Percentiles rank a stretch among this genome's conserved stretches.
These are phyloP conservation scores for Solanum ossicruentum DNA, from an alignment of 257 asterid genomes.

Conservation along the genomic window DNA sequence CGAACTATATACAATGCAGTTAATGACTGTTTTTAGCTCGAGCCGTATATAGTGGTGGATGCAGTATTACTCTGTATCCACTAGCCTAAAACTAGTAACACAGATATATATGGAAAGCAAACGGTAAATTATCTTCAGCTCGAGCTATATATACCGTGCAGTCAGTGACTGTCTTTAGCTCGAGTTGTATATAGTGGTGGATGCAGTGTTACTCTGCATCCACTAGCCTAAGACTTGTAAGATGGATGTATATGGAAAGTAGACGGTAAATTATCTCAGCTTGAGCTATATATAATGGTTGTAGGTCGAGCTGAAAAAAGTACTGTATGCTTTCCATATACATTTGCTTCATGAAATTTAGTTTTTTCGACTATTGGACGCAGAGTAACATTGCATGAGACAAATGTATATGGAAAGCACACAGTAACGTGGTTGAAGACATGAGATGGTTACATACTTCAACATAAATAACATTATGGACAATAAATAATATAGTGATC, in stretches of 20 bases:
- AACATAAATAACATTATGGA: not conserved
- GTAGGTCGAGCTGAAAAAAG: too few relatives aligned
- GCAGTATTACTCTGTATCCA: not conserved
- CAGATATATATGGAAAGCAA: not conserved
- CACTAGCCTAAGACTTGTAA: not conserved
- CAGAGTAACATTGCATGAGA: too few relatives aligned
- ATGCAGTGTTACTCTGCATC: not conserved
- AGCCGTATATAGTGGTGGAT: not conserved
- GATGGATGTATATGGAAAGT: not conserved
- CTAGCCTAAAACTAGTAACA: not conserved
- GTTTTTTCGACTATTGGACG: too few relatives aligned
- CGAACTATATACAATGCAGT: too few relatives aligned
- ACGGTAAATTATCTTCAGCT: not conserved
- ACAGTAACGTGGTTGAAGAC: not conserved
- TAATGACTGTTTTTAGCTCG: not conserved
- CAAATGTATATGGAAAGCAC: not conserved
- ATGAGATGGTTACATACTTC: not conserved
- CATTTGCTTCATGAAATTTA: too few relatives aligned
- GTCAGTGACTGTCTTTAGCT: not conserved
- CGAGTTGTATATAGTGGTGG: not conserved
- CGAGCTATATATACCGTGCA: not conserved
- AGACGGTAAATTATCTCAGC: too few relatives aligned
- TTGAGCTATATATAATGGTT: too few relatives aligned
- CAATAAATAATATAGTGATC: not conserved
- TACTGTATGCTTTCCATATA: too few relatives aligned